Evolutionary conservation across 2,329 filamentous ascomycete species (phyloP), one percentile per base, ranked within the genome.

Genomic region (Venturia effusa): DNA sequence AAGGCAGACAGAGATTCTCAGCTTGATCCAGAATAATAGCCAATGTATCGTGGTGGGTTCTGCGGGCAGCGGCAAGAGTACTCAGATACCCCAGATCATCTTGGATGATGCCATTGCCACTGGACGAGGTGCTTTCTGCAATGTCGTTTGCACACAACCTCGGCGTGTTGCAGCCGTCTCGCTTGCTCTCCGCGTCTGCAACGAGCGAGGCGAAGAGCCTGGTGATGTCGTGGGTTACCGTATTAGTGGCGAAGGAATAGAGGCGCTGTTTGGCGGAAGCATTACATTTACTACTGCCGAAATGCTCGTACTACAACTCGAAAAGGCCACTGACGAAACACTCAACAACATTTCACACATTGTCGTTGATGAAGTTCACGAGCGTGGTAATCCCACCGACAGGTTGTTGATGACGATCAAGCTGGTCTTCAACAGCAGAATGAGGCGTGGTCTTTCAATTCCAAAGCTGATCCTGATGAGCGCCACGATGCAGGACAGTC

Each of bases 61-160:
- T 32, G 78, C 78, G 48, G 79, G 78, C 2, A 77, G 75, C 55
- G 79, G 79, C 24, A 81, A 81, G 68, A 77, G 71, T 60, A 81
- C 79, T 6, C 81, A 83, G 69, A 74, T 82, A 10, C 80, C 81
- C n/a, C 81, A 82, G 66, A 79, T 83, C n/a, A 65, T 83, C 32
- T 69, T 83, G 1, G 79, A 82, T n/a, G 69, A 81, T 63, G 75
- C 76, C 2, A 79, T 79, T 55, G 67, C 70, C 7, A 65, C 67
- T 5, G 75, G 74, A 1, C 61, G 66, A 17, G 79, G 78, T n/a
- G 74, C 72, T 5, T 62, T 67, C 32, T 82, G 80, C 68, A 80
- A 79, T 64, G 74, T 82, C 62, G 74, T 83, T 8, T 81, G 79
- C 66, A 79, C 80, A 5, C 80, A 82, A 64, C 79, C 79, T 32